Evolutionary conservation across 208 protist species (phyloP).

Genomic region (Trypanosoma conorhini): DNA sequence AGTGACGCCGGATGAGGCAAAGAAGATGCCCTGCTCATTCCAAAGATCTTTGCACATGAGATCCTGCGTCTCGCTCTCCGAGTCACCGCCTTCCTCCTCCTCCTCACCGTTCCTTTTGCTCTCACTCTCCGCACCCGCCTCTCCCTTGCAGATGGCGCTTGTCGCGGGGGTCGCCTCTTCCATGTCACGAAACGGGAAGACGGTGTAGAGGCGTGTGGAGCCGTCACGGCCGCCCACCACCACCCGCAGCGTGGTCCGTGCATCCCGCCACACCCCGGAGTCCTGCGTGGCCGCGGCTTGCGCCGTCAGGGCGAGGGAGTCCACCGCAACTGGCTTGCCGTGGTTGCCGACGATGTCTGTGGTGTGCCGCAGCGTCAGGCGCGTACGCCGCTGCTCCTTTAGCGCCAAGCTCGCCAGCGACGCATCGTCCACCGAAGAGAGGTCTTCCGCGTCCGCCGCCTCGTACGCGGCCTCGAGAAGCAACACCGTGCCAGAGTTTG

Average conservation of each 20-base stretch:
- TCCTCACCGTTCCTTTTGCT: slow-evolving; percentile 4
- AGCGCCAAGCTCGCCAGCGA: neutral
- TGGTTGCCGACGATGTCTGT: slow-evolving; percentile 1
- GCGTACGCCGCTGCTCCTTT: neutral
- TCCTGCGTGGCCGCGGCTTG: neutral
- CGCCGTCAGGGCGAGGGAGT: slow-evolving; percentile 16
- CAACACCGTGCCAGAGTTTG: slow-evolving; percentile 12
- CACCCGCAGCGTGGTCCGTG: slow-evolving; percentile 11
- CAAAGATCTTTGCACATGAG: slow-evolving; percentile 7
- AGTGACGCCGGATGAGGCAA: slow-evolving; percentile 31
- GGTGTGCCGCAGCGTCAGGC: neutral
- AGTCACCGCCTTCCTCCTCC: neutral
- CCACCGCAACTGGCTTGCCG: slow-evolving; percentile 5
- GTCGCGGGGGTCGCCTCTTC: neutral
- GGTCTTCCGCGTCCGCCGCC: neutral
- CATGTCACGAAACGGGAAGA: slow-evolving; percentile 12
- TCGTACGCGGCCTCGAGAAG: slow-evolving; percentile 9
- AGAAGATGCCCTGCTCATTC: slow-evolving; percentile 32
- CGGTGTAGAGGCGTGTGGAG: slow-evolving; percentile 27
- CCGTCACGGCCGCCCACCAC: slow-evolving; percentile 30
- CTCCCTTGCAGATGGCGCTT: neutral
- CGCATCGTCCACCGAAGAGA: neutral
- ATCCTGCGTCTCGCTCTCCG: neutral
- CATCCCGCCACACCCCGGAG: slow-evolving; percentile 5
- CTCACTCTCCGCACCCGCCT: neutral